phyloP scores from a whole-genome alignment of 1,139 yeast genomes.

The Petasospora rhodanensis region DNA sequence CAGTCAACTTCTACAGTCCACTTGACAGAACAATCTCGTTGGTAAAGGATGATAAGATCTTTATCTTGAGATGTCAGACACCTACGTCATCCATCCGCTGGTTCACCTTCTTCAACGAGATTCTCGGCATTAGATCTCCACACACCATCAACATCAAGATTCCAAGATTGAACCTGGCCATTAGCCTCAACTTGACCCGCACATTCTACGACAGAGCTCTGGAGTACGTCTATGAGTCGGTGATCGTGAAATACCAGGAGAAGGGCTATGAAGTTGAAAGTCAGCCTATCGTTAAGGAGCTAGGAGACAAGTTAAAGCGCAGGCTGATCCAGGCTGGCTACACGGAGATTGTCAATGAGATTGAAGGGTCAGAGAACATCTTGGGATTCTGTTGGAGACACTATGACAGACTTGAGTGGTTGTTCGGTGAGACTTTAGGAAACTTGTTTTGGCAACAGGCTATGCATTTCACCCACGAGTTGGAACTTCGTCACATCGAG shows the following conservation, averaged over 20 bases:
- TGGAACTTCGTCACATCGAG: conserved; percentile 54
- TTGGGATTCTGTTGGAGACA: conserved; percentile 59
- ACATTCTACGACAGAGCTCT: conserved; percentile 19
- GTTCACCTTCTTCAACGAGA: conserved; percentile 53
- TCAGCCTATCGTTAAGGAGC: conserved; percentile 34
- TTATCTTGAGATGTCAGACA: conserved; percentile 53
- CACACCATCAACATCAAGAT: conserved; percentile 37
- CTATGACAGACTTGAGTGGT: conserved; percentile 79
- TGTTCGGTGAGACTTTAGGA: conserved; percentile 46
- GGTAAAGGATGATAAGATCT: conserved; percentile 36
- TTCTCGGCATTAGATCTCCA: conserved; percentile 28
- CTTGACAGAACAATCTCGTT: conserved; percentile 67
- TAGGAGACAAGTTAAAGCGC: conserved; percentile 25
- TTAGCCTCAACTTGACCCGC: conserved; percentile 41
- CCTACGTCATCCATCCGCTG: conserved; percentile 52
- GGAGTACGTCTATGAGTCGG: conserved; percentile 1
- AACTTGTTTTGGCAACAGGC: conserved; percentile 43
- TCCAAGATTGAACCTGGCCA: conserved; percentile 46
- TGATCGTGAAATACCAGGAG: conserved; percentile 14
- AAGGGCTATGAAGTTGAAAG: conserved; percentile 37
- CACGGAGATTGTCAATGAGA: conserved; percentile 13
- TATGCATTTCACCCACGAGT: conserved; percentile 38
- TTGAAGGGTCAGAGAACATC: conserved; percentile 26
- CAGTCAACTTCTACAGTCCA: conserved; percentile 54
- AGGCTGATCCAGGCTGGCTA: conserved; percentile 24